These are phyloP conservation scores for Psilocybe cyanescens DNA, from an alignment of 768 basidiomycete species.

Conservation along the genomic window DNA sequence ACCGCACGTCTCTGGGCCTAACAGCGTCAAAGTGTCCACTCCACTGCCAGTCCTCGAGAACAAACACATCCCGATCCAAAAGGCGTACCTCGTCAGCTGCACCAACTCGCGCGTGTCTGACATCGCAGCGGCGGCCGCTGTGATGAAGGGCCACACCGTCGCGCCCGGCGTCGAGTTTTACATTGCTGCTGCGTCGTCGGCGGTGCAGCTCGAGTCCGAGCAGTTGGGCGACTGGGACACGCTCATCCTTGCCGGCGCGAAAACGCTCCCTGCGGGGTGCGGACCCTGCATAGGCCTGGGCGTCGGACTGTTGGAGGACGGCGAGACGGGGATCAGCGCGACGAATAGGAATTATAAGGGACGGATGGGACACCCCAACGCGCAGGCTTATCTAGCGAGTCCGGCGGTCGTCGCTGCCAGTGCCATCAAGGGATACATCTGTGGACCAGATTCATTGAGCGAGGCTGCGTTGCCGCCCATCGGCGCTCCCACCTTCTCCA, in stretches of 20 bases:
- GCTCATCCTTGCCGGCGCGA: slow-evolving; percentile 87
- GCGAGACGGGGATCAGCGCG: slow-evolving; percentile 94
- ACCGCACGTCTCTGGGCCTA: slow-evolving; percentile 96
- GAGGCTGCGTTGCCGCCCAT: slow-evolving; percentile 50
- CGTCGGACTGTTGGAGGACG: slow-evolving; percentile 90
- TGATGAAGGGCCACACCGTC: slow-evolving; percentile 79
- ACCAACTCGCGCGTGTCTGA: slow-evolving; percentile 98
- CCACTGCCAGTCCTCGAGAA: slow-evolving; percentile 85
- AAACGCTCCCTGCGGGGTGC: slow-evolving; percentile 92
- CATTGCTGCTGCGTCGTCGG: slow-evolving; percentile 92
- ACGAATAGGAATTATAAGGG: slow-evolving; percentile 99
- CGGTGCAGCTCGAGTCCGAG: slow-evolving; percentile 92
- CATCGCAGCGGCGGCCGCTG: slow-evolving; percentile 89
- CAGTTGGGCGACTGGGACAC: slow-evolving; percentile 85
- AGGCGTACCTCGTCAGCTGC: slow-evolving; percentile 98
- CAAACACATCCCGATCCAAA: slow-evolving; percentile 81
- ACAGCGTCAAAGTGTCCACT: slow-evolving; percentile 96
- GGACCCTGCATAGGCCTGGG: slow-evolving; percentile 99
- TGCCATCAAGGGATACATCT: slow-evolving; percentile 90
- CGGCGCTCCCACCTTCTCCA: slow-evolving; percentile 61
- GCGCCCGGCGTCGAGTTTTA: slow-evolving; percentile 95
- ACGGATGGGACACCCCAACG: slow-evolving; percentile 95
- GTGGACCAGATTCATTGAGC: slow-evolving; percentile 75
- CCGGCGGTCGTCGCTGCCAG: slow-evolving; percentile 98
- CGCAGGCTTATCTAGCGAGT: slow-evolving; percentile 93